Evolutionary conservation across 257 asterid genomes (phyloP).

Genomic region (Cruciata laevipes): DNA sequence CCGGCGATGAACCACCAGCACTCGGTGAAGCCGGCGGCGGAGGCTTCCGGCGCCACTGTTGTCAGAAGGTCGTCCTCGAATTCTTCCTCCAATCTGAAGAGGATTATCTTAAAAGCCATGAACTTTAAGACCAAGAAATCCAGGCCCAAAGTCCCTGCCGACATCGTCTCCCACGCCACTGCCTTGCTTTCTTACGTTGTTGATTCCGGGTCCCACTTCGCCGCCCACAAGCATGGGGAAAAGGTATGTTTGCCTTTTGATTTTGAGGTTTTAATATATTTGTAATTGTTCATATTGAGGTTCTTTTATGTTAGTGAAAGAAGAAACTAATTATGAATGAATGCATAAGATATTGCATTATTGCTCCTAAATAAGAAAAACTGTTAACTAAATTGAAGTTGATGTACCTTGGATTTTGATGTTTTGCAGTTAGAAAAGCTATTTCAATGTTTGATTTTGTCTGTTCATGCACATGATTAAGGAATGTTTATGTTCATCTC

Average conservation of each 20-base stretch:
- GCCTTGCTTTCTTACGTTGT: conserved; percentile 37
- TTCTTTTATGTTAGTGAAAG: conserved; percentile 6
- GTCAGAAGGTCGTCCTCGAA: conserved; percentile 22
- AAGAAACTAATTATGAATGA: not conserved
- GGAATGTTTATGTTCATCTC: not conserved
- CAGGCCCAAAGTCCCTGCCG: conserved; percentile 40
- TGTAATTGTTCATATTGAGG: not conserved
- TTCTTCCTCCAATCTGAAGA: conserved; percentile 29
- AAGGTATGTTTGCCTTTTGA: conserved; percentile 18
- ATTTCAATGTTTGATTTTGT: no score
- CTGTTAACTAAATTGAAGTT: not conserved
- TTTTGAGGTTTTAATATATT: conserved; percentile 11
- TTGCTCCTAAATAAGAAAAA: not conserved
- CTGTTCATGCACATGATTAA: not conserved
- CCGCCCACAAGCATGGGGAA: conserved; percentile 29
- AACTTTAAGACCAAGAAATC: conserved; percentile 45
- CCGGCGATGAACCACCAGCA: not conserved
- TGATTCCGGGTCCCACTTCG: conserved; percentile 19
- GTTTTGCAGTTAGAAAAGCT: not conserved
- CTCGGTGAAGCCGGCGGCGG: conserved; percentile 1
- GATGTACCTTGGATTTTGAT: not conserved
- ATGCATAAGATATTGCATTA: not conserved
- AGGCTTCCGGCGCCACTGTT: not conserved
- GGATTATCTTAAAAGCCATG: conserved; percentile 39
- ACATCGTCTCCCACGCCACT: conserved; percentile 42